These are phyloP conservation scores for Prunus yedoensis DNA, from an alignment of 331 rosid species.

Conservation along the genomic window DNA sequence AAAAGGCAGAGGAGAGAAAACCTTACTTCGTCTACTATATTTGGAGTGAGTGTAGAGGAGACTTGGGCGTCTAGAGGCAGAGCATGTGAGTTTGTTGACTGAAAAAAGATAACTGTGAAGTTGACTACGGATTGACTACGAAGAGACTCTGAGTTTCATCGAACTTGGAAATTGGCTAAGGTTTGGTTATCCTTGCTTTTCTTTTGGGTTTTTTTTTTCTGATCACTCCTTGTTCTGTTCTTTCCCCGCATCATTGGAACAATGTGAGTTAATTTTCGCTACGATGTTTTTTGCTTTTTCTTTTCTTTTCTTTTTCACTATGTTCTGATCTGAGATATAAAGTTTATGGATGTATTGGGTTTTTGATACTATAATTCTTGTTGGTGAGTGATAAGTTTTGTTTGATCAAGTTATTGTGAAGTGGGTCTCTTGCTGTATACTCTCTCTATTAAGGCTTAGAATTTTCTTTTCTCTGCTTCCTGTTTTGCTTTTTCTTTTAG, in stretches of 20 bases:
- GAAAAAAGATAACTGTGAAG: background rate
- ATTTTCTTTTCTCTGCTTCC: no score
- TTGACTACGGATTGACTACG: conserved; percentile 5
- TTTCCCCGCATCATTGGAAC: background rate
- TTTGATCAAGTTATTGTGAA: background rate
- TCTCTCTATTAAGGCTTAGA: no score
- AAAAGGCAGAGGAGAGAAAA: no score
- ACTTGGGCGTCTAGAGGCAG: no score
- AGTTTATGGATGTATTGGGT: background rate
- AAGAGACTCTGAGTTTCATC: background rate
- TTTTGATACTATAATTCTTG: background rate
- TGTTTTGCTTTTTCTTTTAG: no score
- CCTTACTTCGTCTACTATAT: no score
- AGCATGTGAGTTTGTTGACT: background rate
- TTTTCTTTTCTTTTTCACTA: background rate
- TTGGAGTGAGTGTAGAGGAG: no score
- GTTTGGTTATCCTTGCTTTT: background rate
- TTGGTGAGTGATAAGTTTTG: background rate
- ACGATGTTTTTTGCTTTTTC: background rate
- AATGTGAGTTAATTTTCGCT: background rate
- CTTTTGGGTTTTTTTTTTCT: background rate
- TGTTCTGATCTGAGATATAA: background rate
- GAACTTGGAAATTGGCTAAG: background rate
- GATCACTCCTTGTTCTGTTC: background rate
- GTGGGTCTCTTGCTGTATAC: background rate